These are phyloP conservation scores for Teratosphaeriaceae sp. DNA, from an alignment of 2,329 filamentous ascomycete species.

Conservation along the genomic window DNA sequence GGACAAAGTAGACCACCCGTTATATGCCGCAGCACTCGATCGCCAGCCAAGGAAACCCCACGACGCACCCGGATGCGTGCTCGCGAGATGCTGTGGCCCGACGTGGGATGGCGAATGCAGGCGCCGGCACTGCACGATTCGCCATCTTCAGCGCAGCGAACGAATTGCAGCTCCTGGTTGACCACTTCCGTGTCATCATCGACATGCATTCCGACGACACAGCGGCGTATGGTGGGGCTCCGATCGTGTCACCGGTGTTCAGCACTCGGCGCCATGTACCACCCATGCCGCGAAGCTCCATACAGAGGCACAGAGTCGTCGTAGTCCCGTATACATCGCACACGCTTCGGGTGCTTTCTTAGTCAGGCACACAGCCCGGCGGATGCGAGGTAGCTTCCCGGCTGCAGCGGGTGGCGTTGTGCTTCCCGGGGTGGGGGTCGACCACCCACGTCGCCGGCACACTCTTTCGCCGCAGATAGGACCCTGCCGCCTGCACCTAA, in stretches of 20 bases:
- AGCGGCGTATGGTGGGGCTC: no score
- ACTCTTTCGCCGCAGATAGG: conserved; percentile 1
- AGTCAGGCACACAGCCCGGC: not conserved
- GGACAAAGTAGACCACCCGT: not conserved
- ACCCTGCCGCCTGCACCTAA: conserved; percentile 6
- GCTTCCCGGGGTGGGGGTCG: not conserved
- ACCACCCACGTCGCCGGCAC: not conserved
- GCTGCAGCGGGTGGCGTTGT: not conserved
- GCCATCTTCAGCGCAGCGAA: not conserved
- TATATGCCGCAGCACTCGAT: not conserved
- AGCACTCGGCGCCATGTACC: no score
- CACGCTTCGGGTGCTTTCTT: not conserved
- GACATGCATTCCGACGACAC: no score
- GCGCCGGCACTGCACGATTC: not conserved
- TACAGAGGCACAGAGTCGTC: not conserved
- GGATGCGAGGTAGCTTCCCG: not conserved
- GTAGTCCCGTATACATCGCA: not conserved
- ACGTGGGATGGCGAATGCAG: not conserved
- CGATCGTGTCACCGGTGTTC: no score
- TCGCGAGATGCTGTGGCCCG: not conserved
- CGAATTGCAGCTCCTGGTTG: not conserved
- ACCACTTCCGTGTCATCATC: no score
- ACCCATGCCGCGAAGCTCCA: no score
- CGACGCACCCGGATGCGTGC: not conserved
- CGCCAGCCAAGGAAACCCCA: not conserved